These are phyloP conservation scores for Spongospora subterranea DNA, from an alignment of 208 protist species.

Conservation along the genomic window DNA sequence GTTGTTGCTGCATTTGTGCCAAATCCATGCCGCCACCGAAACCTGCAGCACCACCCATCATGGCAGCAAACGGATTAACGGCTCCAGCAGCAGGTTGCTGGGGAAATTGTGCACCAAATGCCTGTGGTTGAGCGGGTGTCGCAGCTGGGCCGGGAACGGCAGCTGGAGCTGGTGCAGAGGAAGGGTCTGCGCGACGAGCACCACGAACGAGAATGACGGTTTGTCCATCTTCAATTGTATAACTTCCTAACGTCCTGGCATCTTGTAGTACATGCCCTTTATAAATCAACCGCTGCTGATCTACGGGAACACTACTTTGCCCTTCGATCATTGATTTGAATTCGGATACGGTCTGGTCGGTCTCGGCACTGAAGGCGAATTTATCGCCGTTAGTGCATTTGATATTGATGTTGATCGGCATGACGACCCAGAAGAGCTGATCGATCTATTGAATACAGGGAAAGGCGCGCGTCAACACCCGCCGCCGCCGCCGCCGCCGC, in stretches of 20 bases:
- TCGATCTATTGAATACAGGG: no score
- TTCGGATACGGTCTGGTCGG: background rate
- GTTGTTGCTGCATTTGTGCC: constrained; percentile 62
- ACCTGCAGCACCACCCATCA: no score
- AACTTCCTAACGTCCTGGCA: constrained; percentile 56
- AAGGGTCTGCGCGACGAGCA: background rate
- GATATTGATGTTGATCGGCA: constrained; percentile 15
- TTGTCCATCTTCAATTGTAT: constrained; percentile 45
- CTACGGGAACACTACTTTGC: background rate
- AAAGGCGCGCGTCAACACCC: no score
- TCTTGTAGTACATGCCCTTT: constrained; percentile 65
- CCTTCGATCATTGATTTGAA: constrained; percentile 2
- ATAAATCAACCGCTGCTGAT: constrained; percentile 64
- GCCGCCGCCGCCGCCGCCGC: no score
- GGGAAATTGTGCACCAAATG: background rate
- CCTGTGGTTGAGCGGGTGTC: background rate
- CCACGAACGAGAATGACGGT: constrained; percentile 19
- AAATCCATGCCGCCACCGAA: background rate
- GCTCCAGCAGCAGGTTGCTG: background rate
- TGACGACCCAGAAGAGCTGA: no score
- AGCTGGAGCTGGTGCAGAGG: background rate
- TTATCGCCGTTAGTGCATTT: constrained; percentile 41
- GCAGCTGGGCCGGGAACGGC: background rate
- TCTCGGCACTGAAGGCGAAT: background rate
- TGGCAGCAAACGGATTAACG: background rate